Conservation (phyloP, 805 yeast genomes). For the Nakazawaea siamensis region DNA sequence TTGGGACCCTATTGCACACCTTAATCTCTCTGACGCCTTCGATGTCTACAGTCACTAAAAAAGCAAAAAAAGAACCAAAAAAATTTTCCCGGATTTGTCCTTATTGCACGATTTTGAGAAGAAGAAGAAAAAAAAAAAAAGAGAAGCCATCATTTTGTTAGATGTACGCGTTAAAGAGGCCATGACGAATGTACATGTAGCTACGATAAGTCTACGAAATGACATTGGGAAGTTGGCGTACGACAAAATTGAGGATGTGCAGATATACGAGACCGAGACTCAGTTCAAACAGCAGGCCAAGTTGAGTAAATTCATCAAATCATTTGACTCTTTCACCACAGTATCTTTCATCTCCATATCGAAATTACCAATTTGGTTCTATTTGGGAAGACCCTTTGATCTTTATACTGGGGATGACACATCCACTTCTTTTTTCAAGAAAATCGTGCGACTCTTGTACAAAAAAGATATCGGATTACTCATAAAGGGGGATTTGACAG, state of each 20-base stretch:
- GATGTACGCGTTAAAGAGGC: no score
- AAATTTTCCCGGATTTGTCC: no score
- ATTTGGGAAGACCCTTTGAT: constrained; percentile 5
- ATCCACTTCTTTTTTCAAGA: constrained; percentile 4
- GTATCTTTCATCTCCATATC: constrained; percentile 3
- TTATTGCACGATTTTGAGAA: no score
- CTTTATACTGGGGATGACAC: constrained; percentile 1
- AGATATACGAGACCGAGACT: background rate
- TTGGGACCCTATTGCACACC: no score
- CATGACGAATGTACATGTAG: background rate
- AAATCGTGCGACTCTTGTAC: background rate
- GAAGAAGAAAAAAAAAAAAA: no score
- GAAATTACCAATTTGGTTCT: constrained; percentile 6
- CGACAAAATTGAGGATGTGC: background rate
- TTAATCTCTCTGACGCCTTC: no score
- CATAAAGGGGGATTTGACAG: background rate
- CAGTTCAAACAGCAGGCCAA: background rate
- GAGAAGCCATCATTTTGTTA: no score
- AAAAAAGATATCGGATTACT: constrained; percentile 5
- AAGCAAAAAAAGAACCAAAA: no score
- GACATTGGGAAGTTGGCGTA: background rate
- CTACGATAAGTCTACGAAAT: background rate
- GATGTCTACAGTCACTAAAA: no score
- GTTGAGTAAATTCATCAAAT: background rate
- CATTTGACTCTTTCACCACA: constrained; percentile 2